These are phyloP conservation scores for Neopestalotiopsis sp. DNA, from an alignment of 2,329 filamentous ascomycete genomes.

Conservation along the genomic window DNA sequence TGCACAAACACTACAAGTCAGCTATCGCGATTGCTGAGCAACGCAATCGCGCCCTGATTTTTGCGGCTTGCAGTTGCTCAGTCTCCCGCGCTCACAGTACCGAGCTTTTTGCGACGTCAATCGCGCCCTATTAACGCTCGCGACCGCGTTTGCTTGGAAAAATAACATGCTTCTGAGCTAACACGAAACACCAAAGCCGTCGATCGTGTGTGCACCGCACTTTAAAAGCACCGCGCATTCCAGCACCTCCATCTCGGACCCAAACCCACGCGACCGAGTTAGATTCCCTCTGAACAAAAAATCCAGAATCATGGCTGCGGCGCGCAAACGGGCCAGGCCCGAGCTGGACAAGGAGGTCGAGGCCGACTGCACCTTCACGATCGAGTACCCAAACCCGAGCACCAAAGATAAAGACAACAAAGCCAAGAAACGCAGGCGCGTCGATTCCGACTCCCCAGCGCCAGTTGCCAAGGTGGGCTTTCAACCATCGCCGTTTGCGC, in stretches of 20 bases:
- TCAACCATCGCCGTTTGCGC: slow-evolving; percentile 60
- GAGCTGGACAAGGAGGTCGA: slow-evolving; percentile 51
- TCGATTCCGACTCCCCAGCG: slow-evolving; percentile 47
- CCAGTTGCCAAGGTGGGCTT: slow-evolving; percentile 45
- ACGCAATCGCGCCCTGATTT: background rate
- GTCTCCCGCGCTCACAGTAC: background rate
- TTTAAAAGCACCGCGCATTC: background rate
- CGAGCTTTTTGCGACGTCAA: background rate
- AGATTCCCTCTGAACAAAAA: background rate
- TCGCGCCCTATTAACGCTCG: background rate
- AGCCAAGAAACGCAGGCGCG: slow-evolving; percentile 50
- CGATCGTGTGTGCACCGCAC: no score
- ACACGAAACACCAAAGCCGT: background rate
- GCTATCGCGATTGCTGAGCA: background rate
- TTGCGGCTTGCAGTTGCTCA: background rate
- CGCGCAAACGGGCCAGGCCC: slow-evolving; percentile 58
- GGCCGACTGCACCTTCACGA: slow-evolving; percentile 61
- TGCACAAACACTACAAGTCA: background rate
- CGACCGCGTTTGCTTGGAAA: background rate
- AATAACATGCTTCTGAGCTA: background rate
- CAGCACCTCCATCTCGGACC: no score
- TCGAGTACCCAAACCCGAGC: slow-evolving; percentile 52
- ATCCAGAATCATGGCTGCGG: slow-evolving; percentile 40
- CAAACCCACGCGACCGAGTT: background rate
- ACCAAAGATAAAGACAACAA: slow-evolving; percentile 55